These are phyloP conservation scores for Tulasnella sp. DNA, from an alignment of 768 basidiomycete species.

Conservation along the genomic window DNA sequence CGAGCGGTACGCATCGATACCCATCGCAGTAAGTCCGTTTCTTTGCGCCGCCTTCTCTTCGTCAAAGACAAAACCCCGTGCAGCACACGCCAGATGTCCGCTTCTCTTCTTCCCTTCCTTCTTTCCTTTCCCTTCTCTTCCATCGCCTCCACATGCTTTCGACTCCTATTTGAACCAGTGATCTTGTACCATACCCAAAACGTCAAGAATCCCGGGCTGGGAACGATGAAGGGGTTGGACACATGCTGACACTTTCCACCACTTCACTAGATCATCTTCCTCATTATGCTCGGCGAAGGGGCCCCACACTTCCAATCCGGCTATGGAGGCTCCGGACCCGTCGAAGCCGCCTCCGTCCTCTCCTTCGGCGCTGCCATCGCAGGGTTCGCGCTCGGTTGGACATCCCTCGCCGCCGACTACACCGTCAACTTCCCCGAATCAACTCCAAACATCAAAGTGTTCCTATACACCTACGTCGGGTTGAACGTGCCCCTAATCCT, in stretches of 20 bases:
- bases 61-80: too few species aligned
- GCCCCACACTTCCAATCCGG: constrained; percentile 39
- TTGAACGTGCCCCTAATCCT: constrained; percentile 36
- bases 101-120: not conserved
- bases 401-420: constrained; percentile 44
- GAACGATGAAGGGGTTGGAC: too few species aligned
- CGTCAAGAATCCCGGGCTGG: too few species aligned
- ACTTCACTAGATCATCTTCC: constrained; percentile 3
- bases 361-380: constrained; percentile 39
- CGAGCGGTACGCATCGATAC: constrained; percentile 35
- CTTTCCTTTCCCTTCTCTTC: too few species aligned
- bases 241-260: not conserved
- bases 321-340: constrained; percentile 41
- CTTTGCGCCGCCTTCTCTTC: too few species aligned
- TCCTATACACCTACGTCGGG: constrained; percentile 40
- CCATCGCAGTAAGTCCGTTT: constrained; percentile 29
- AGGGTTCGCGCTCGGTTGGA: constrained; percentile 38
- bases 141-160: too few species aligned
- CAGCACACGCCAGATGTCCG: too few species aligned
- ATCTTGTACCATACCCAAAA: too few species aligned
- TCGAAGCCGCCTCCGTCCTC: constrained; percentile 39
- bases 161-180: too few species aligned
- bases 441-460: constrained; percentile 34
- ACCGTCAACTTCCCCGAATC: constrained; percentile 39
- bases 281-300: not conserved